Evolutionary conservation across 306 rosid genomes (phyloP).

Genomic region (Albizia julibrissin): DNA sequence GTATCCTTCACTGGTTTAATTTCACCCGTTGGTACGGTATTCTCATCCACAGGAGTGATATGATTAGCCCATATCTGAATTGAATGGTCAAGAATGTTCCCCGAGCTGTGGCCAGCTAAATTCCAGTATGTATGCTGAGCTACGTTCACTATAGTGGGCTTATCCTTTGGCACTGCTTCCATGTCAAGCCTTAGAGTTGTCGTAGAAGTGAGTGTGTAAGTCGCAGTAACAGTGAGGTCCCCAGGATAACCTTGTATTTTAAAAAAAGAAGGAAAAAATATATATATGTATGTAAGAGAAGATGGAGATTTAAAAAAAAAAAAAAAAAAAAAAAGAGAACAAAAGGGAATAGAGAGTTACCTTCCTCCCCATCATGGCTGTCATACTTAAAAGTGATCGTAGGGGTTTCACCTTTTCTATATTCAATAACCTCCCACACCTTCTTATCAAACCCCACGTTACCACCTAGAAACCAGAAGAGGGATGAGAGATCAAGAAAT

Average conservation of each 20-base stretch:
- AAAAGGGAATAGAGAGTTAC: conserved; percentile 39
- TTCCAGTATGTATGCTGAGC: conserved; percentile 97
- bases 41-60: conserved; percentile 74
- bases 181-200: conserved; percentile 88
- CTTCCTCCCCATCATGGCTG: conserved; percentile 90
- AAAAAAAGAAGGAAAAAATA: conserved; percentile 24
- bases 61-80: conserved; percentile 74
- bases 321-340: not conserved
- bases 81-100: conserved; percentile 72
- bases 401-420: conserved; percentile 63
- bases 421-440: conserved; percentile 79
- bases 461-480: conserved; percentile 62
- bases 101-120: conserved; percentile 81
- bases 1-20: conserved; percentile 75
- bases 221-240: conserved; percentile 70
- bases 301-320: not conserved
- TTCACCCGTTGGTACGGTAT: conserved; percentile 75
- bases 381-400: conserved; percentile 77
- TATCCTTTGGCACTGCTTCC: conserved; percentile 87
- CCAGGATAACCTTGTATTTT: conserved; percentile 74
- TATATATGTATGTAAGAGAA: not conserved
- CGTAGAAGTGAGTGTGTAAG: conserved; percentile 71
- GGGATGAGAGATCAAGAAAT: not conserved
- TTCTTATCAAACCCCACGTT: conserved; percentile 80
- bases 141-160: conserved; percentile 77